phyloP scores from a whole-genome alignment of 352 stramenopile species.

The Phytophthora rubi region DNA sequence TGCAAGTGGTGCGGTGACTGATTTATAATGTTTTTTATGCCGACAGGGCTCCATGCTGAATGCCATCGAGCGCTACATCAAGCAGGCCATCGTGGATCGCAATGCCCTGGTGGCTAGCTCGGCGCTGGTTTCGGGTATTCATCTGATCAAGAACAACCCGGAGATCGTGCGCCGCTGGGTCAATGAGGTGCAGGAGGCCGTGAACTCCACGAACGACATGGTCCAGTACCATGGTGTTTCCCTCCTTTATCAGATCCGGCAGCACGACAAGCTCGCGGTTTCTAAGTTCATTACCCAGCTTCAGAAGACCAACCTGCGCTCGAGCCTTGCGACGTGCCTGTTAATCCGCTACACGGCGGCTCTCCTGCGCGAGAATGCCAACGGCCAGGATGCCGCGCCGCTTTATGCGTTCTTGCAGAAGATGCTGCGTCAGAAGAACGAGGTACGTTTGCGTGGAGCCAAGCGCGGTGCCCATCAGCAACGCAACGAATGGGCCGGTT shows the following conservation, averaged over 20 bases:
- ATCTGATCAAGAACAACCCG: slow-evolving; percentile 94
- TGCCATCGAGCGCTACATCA: slow-evolving; percentile 97
- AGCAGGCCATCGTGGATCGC: slow-evolving; percentile 99
- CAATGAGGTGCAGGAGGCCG: slow-evolving; percentile 97
- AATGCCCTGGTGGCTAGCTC: slow-evolving; percentile 97
- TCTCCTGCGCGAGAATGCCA: slow-evolving; percentile 90
- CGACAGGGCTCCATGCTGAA: slow-evolving; percentile 88
- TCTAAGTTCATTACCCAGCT: slow-evolving; percentile 95
- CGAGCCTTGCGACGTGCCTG: slow-evolving; percentile 95
- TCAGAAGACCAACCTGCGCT: slow-evolving; percentile 94
- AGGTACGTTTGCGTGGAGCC: slow-evolving; percentile 40
- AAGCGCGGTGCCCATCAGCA: neutral
- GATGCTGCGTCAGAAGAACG: slow-evolving; percentile 97
- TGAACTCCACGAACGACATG: slow-evolving; percentile 97
- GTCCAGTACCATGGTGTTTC: slow-evolving; percentile 99
- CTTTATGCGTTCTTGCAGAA: slow-evolving; percentile 95
- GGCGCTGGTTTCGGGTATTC: slow-evolving; percentile 96
- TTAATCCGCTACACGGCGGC: slow-evolving; percentile 97
- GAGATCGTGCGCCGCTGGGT: slow-evolving; percentile 96
- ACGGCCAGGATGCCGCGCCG: slow-evolving; percentile 75
- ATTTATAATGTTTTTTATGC: slow-evolving; percentile 5
- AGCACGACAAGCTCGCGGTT: slow-evolving; percentile 97
- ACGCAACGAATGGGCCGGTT: neutral
- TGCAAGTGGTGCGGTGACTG: slow-evolving; percentile 7
- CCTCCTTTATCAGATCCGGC: slow-evolving; percentile 99